Percentiles rank a stretch among this genome's conserved stretches.
These are phyloP conservation scores for Fusarium denticulatum DNA, from an alignment of 2,329 filamentous ascomycete genomes.

Conservation along the genomic window DNA sequence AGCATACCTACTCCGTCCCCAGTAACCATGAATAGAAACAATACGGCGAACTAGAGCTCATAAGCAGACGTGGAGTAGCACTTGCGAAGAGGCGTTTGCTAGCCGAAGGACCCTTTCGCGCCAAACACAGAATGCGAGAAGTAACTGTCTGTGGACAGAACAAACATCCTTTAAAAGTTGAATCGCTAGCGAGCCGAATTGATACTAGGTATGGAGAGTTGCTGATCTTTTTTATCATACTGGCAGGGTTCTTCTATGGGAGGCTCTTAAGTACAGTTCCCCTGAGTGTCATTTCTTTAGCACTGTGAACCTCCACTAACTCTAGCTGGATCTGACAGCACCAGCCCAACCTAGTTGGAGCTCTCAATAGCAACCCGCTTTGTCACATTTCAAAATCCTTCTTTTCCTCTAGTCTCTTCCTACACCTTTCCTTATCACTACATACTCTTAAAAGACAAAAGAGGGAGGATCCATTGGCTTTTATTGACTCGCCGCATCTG, in stretches of 20 bases:
- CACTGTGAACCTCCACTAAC: conserved; percentile 27
- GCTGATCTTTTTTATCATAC: conserved; percentile 24
- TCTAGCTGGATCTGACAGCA: conserved; percentile 23
- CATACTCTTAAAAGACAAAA: neutral
- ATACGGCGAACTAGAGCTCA: conserved; percentile 5
- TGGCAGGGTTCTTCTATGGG: conserved; percentile 8
- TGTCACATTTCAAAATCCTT: conserved; percentile 9
- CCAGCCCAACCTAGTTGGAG: conserved; percentile 24
- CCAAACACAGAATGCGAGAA: neutral
- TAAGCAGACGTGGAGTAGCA: conserved; percentile 11
- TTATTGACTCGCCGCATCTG: neutral
- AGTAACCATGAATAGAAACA: conserved; percentile 34
- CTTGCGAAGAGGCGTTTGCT: conserved; percentile 1
- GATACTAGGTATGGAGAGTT: conserved; percentile 9
- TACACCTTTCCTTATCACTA: neutral
- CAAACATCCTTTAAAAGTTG: neutral
- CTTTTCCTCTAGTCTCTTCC: neutral
- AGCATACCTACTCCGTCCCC: neutral
- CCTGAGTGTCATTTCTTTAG: conserved; percentile 7
- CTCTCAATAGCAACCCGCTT: conserved; percentile 2
- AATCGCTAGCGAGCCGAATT: neutral
- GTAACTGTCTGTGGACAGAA: neutral
- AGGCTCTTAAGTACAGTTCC: neutral
- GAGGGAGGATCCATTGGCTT: neutral
- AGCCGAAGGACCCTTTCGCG: conserved; percentile 11